Conservation (phyloP, 2,329 filamentous ascomycete species). For the Fusarium multiceps region DNA sequence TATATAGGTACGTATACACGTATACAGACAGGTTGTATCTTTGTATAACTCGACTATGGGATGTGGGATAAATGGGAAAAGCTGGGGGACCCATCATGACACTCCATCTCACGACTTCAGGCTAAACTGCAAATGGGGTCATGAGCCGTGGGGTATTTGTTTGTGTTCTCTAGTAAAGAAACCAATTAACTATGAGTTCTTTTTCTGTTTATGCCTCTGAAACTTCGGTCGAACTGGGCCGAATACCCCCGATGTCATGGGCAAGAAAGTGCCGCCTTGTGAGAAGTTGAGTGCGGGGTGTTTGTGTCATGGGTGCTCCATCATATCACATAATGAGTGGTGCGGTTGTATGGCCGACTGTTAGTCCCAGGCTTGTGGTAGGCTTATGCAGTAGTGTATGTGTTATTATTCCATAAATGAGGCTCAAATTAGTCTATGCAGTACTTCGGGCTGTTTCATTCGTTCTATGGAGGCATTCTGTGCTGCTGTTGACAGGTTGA, state of each 20-base stretch:
- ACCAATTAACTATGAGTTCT: slow-evolving; percentile 1
- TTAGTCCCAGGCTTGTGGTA: slow-evolving; percentile 1
- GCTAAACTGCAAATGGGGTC: slow-evolving; percentile 41
- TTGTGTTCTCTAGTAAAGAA: neutral
- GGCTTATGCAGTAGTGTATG: neutral
- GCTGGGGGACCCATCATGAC: slow-evolving; percentile 41
- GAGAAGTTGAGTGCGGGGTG: slow-evolving; percentile 31
- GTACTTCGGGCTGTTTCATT: neutral
- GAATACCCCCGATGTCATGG: neutral
- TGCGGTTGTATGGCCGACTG: slow-evolving; percentile 29
- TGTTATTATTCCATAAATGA: slow-evolving; percentile 4
- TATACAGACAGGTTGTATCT: neutral
- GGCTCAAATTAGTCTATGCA: slow-evolving; percentile 8
- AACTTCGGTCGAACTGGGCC: slow-evolving; percentile 28
- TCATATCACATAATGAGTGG: slow-evolving; percentile 36
- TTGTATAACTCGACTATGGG: neutral
- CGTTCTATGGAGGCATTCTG: neutral
- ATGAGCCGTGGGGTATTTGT: slow-evolving; percentile 21
- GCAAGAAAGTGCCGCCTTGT: neutral
- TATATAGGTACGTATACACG: slow-evolving; percentile 17
- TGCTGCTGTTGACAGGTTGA: neutral
- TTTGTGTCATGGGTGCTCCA: slow-evolving; percentile 32
- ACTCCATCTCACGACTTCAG: slow-evolving; percentile 36
- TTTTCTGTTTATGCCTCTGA: neutral
- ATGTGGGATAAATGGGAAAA: slow-evolving; percentile 41